Evolutionary conservation across 345 rosid genomes (phyloP).

Genomic region (Hirschfeldia incana): DNA sequence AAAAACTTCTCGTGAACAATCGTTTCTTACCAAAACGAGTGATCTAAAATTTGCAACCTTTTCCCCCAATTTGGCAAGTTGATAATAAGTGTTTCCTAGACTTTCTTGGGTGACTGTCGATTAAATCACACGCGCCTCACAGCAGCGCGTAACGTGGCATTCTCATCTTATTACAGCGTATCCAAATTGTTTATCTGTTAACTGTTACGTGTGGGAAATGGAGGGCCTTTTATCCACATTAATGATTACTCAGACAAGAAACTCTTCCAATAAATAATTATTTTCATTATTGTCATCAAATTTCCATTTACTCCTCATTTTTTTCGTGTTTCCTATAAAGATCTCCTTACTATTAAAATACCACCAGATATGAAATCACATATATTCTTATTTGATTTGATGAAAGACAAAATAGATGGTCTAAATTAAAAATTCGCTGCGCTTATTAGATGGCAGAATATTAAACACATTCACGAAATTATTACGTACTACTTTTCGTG

Average conservation of each 20-base stretch:
- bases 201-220: slow-evolving; percentile 38
- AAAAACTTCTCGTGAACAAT: slow-evolving; percentile 12
- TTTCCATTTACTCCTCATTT: slow-evolving; percentile 9
- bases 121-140: slow-evolving; percentile 18
- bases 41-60: slow-evolving; percentile 3
- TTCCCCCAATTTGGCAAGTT: slow-evolving; percentile 35
- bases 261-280: neutral
- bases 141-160: slow-evolving; percentile 39
- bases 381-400: slow-evolving; percentile 30
- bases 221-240: slow-evolving; percentile 25
- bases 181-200: slow-evolving; percentile 37
- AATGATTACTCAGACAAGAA: neutral
- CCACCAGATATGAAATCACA: neutral
- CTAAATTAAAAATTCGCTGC: slow-evolving; percentile 32
- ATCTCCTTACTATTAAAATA: neutral
- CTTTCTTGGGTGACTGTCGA: neutral
- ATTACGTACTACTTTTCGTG: slow-evolving; percentile 23
- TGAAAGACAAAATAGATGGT: slow-evolving; percentile 33
- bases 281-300: neutral
- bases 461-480: slow-evolving; percentile 32
- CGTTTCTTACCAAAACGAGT: slow-evolving; percentile 5
- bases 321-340: neutral
- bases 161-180: slow-evolving; percentile 35
- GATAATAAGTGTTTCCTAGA: slow-evolving; percentile 12
- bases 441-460: slow-evolving; percentile 32